Percentiles rank a stretch among this genome's conserved stretches.
These are phyloP conservation scores for Cyclotella baltica DNA, from an alignment of 108 stramenopile genomes.

Conservation along the genomic window DNA sequence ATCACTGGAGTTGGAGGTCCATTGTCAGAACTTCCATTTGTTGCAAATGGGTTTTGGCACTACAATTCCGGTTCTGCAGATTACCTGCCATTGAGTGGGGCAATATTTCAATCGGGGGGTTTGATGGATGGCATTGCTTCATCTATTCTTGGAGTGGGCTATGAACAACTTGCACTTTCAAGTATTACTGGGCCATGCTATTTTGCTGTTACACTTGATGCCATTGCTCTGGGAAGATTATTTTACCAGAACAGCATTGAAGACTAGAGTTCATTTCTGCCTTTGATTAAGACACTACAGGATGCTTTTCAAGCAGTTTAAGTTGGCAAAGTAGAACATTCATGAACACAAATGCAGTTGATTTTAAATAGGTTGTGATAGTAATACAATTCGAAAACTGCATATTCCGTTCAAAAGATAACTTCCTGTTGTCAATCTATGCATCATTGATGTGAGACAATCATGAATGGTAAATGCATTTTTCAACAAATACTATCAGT, in stretches of 20 bases:
- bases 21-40: constrained; percentile 83
- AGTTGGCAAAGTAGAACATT: too few species aligned
- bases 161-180: constrained; percentile 65
- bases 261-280: too few species aligned
- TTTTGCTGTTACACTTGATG: constrained; percentile 88
- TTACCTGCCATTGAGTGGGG: constrained; percentile 66
- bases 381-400: too few species aligned
- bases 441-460: too few species aligned
- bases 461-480: too few species aligned
- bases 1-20: constrained; percentile 78
- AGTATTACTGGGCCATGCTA: constrained; percentile 89
- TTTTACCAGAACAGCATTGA: constrained; percentile 44
- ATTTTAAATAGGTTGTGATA: too few species aligned
- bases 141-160: constrained; percentile 57
- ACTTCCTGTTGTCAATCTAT: too few species aligned
- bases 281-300: too few species aligned
- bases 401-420: too few species aligned
- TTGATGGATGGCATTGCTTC: constrained; percentile 27
- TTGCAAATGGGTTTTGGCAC: constrained; percentile 75
- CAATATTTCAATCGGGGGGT: constrained; percentile 13
- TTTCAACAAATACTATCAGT: too few species aligned
- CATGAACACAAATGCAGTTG: too few species aligned
- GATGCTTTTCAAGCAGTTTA: too few species aligned
- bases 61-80: constrained; percentile 70
- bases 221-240: constrained; percentile 81